Conservation (phyloP, 1,284 basidiomycete species). For the Melanopsichium pennsylvanicum region DNA sequence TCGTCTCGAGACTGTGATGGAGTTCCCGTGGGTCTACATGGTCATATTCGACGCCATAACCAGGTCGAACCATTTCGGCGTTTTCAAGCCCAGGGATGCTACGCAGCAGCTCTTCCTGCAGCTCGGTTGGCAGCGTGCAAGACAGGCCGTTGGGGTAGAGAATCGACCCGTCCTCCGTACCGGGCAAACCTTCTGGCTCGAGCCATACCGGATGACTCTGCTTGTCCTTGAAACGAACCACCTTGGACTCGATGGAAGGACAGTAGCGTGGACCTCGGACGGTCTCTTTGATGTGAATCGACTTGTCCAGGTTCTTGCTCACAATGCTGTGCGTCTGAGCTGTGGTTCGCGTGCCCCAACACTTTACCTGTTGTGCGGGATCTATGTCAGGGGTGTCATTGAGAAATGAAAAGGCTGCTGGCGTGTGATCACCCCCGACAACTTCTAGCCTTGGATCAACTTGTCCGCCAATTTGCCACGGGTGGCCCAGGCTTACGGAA, state of each 20-base stretch:
- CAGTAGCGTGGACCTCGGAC: slow-evolving; percentile 90
- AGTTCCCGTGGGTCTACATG: slow-evolving; percentile 87
- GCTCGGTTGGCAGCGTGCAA: slow-evolving; percentile 82
- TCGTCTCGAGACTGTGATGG: slow-evolving; percentile 79
- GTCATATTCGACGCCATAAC: slow-evolving; percentile 92
- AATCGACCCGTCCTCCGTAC: slow-evolving; percentile 74
- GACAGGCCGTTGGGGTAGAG: slow-evolving; percentile 91
- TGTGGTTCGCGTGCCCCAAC: slow-evolving; percentile 79
- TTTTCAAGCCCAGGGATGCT: slow-evolving; percentile 84
- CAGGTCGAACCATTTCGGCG: slow-evolving; percentile 80
- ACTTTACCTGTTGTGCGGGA: slow-evolving; percentile 75
- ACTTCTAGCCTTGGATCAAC: slow-evolving; percentile 32
- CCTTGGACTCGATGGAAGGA: slow-evolving; percentile 86
- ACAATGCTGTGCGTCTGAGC: slow-evolving; percentile 77
- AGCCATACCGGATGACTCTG: slow-evolving; percentile 80
- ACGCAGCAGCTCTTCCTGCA: slow-evolving; percentile 80
- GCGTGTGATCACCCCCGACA: slow-evolving; percentile 34
- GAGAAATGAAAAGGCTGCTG: slow-evolving; percentile 50
- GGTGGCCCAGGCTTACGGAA: slow-evolving; percentile 74
- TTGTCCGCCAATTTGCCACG: slow-evolving; percentile 15
- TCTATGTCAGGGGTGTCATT: slow-evolving; percentile 38
- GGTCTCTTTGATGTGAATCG: slow-evolving; percentile 84
- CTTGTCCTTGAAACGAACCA: slow-evolving; percentile 79
- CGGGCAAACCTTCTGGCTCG: slow-evolving; percentile 88
- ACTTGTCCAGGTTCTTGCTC: slow-evolving; percentile 72